Evolutionary conservation across 2,329 filamentous ascomycete species (phyloP), one percentile per base, ranked within the genome.

Genomic region (Pseudogymnoascus sp.): DNA sequence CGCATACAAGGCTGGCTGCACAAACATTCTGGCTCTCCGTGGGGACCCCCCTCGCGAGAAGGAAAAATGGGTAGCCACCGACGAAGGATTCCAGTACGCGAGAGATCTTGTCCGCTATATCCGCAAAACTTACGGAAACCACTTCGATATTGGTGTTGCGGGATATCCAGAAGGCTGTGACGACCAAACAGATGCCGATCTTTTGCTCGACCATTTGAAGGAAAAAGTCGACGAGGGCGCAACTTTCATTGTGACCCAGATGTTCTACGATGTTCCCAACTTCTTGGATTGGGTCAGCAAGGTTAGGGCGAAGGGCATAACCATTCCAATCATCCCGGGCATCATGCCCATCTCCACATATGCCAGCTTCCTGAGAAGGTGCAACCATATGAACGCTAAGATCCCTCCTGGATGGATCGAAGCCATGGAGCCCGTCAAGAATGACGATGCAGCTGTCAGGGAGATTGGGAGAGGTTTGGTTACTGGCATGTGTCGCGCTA

Each of bases 181-280:
- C 71, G 95, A 97, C 75, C 92, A 96, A 74, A 86, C 90, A 70
- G 87, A 96, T 71, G 88, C 91, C 62, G 92, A 96, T 56, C 77
- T 85, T 65, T 82, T 99, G 71, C 85, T 99, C 67, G 88, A 95
- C 67, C 95, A 97, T 75, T 78, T 99, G 72, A 97, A 97, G 79
- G 90, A 97, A 76, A 99, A 99, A 80, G 88, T 97, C 35, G 95
- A 99, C 74, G 90, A 91, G 64, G 95, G 95, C 61, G 93, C 89
- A 66, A 88, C 89, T 6, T 99, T 97, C 74, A 90, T 99, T 67
- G 90, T 99, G 62, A 97, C 95, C 0, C 95, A 99, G 78, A 99
- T 99, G 95, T 97, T 97, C 78, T 99, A 99, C 80, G 93, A 99
- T 72, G 93, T 86, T 60, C 93, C 99, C 72, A 93, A 95, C 73